Evolutionary conservation across 1,284 basidiomycete genomes (phyloP), one percentile per base, ranked within the genome.

Genomic region (Ceraceosorus bombacis): DNA sequence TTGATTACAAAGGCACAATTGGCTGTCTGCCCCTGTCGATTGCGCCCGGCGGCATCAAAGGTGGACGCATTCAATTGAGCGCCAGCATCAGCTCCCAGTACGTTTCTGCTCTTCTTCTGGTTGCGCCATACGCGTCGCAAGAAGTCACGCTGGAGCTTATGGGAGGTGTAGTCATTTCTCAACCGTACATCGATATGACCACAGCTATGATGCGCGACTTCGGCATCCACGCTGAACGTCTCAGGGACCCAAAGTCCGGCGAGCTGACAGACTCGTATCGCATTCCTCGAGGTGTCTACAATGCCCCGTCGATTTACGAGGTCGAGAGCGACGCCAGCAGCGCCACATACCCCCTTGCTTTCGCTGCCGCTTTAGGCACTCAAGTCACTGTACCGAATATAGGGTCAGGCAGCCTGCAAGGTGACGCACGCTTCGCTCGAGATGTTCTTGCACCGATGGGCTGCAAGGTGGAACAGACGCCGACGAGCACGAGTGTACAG

Each of bases 131-230:
- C 77, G 93, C 94, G 0, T 76, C 80, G 46, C 83, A 90, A 72
- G 82, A 86, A 43, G 84, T 96, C 65, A 86, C 85, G 5, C 85
- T 98, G 61, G 89, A 95, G 80, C 85, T 99, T 62, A 88, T 85
- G 0, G 92, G 92, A 36, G 91, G 89, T 4, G 85, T 88, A 72
- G 95, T 98, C 76, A 96, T 98, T 79, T 95, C 91, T 15, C 94
- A 97, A 80, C 92, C 92, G 2, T 98, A 98, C 82, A 98, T 99
- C 79, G 93, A 99, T 80, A 96, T 98, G 93, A 98, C 95, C 5
- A 88, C 96, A 68, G 86, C 91, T 6, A 95, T 98, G 88, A 98
- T 98, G 95, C 82, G 82, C 61, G 84, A 87, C n/a, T 98, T 98
- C 77, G 94, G 92, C 17, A 82, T 97, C 68, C 74, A 82, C 6